These are phyloP conservation scores for Cenococcum geophilum DNA, from an alignment of 495 filamentous ascomycete genomes.

Conservation along the genomic window DNA sequence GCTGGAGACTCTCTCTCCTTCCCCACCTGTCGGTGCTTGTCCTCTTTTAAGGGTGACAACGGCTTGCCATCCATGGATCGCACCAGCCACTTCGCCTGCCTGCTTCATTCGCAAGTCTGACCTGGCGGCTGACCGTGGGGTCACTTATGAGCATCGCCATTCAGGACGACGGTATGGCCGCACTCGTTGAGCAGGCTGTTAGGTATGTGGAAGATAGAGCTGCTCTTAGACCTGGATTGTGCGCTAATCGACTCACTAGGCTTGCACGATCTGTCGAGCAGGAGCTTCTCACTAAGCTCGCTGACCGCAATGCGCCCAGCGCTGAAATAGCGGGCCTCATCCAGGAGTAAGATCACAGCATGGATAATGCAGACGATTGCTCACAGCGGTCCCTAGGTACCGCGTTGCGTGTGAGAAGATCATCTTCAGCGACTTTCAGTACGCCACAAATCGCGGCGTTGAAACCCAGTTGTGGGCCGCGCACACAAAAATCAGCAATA, in stretches of 20 bases:
- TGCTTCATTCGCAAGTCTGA: slow-evolving; percentile 50
- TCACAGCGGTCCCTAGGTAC: slow-evolving; percentile 46
- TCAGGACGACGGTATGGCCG: slow-evolving; percentile 43
- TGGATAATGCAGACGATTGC: slow-evolving; percentile 4
- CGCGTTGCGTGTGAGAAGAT: slow-evolving; percentile 62
- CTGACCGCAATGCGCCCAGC: slow-evolving; percentile 15
- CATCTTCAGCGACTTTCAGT: slow-evolving; percentile 67
- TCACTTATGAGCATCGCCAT: slow-evolving; percentile 36
- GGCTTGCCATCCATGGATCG: slow-evolving; percentile 38
- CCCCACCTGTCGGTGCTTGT: slow-evolving; percentile 22
- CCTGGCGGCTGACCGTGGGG: slow-evolving; percentile 50
- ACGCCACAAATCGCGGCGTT: slow-evolving; percentile 54
- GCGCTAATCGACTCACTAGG: slow-evolving; percentile 16
- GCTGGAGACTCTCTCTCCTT: slow-evolving; percentile 3
- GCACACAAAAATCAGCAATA: slow-evolving; percentile 67
- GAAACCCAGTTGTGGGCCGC: slow-evolving; percentile 72
- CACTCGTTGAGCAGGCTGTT: slow-evolving; percentile 29
- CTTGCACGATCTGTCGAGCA: slow-evolving; percentile 20
- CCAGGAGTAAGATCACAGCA: slow-evolving; percentile 16
- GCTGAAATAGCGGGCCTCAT: slow-evolving; percentile 18
- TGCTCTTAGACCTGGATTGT: background rate
- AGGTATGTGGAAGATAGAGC: slow-evolving; percentile 33
- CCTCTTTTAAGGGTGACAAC: slow-evolving; percentile 19
- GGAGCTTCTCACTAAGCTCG: slow-evolving; percentile 18
- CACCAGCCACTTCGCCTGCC: slow-evolving; percentile 29